Evolutionary conservation across 768 basidiomycete species (phyloP).

Genomic region (Suillus cothurnatus): DNA sequence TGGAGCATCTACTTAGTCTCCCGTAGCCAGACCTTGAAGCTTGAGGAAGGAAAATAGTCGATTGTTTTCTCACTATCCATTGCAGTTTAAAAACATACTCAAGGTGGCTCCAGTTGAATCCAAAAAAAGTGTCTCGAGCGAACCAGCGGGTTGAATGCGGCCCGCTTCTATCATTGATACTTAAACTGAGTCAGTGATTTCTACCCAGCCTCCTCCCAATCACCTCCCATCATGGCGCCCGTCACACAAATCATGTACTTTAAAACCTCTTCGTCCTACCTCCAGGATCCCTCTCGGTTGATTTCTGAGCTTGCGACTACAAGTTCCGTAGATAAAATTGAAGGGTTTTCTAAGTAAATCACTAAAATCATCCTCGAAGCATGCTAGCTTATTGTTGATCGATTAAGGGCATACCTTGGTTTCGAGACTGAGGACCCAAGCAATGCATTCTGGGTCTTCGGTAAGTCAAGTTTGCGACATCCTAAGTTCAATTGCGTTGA

Average conservation of each 20-base stretch:
- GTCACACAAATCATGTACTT: constrained; percentile 29
- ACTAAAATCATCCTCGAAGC: neutral
- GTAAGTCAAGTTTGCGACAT: constrained; percentile 17
- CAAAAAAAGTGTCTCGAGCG: too few relatives aligned
- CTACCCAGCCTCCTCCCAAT: neutral
- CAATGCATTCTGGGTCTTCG: constrained; percentile 27
- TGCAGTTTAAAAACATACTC: too few relatives aligned
- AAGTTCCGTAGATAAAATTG: constrained; percentile 12
- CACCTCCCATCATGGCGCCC: constrained; percentile 24
- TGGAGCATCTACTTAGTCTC: too few relatives aligned
- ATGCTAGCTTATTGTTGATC: constrained; percentile 5
- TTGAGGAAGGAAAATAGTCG: too few relatives aligned
- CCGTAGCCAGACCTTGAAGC: too few relatives aligned
- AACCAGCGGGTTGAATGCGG: too few relatives aligned
- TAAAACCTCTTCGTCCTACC: constrained; percentile 23
- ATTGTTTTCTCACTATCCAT: too few relatives aligned
- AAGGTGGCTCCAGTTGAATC: too few relatives aligned
- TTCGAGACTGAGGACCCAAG: constrained; percentile 30
- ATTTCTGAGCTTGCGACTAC: constrained; percentile 18
- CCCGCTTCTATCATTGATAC: too few relatives aligned
- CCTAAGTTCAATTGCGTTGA: neutral
- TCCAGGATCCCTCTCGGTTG: constrained; percentile 14
- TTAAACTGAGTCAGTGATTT: neutral
- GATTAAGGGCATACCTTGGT: constrained; percentile 23
- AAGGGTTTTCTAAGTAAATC: constrained; percentile 24